Conservation (phyloP, 2,329 filamentous ascomycete genomes). For the Aspergillus tubingensis region DNA sequence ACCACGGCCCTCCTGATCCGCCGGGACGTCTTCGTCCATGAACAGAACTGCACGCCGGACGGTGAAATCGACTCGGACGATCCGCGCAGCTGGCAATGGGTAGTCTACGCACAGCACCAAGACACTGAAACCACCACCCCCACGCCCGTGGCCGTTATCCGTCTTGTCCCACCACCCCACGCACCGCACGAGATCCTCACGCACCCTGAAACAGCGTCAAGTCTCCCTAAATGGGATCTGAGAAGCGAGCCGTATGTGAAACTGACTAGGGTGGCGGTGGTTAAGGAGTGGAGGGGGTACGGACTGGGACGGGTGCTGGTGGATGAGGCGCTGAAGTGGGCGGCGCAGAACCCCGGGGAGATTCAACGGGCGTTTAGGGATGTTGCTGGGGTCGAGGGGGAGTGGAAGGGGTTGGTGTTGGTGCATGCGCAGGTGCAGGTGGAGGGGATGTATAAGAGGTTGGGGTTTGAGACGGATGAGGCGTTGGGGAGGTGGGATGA, state of each 20-base stretch:
- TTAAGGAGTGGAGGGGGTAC: slow-evolving; percentile 64
- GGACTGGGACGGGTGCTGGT: slow-evolving; percentile 68
- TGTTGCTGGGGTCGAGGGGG: slow-evolving; percentile 42
- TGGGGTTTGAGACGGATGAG: slow-evolving; percentile 75
- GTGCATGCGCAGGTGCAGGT: slow-evolving; percentile 75
- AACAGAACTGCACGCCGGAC: slow-evolving; percentile 60
- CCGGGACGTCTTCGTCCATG: slow-evolving; percentile 58
- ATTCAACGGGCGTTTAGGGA: slow-evolving; percentile 32
- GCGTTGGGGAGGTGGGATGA: slow-evolving; percentile 76
- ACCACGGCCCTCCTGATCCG: slow-evolving; percentile 61
- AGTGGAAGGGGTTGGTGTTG: slow-evolving; percentile 74
- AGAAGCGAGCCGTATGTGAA: slow-evolving; percentile 75
- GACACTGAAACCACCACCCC: slow-evolving; percentile 38
- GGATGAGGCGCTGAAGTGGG: slow-evolving; percentile 68
- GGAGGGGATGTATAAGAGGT: slow-evolving; percentile 65
- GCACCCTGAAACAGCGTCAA: slow-evolving; percentile 22
- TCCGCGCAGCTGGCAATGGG: slow-evolving; percentile 77
- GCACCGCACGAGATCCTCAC: slow-evolving; percentile 54
- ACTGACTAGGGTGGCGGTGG: slow-evolving; percentile 74
- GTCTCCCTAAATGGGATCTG: slow-evolving; percentile 35
- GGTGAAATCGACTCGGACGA: slow-evolving; percentile 84
- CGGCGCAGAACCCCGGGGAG: slow-evolving; percentile 59
- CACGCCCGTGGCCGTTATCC: slow-evolving; percentile 71
- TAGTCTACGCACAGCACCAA: slow-evolving; percentile 65
- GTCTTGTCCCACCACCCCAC: slow-evolving; percentile 81